Evolutionary conservation across 1,139 yeast genomes (phyloP).

Genomic region (Kurtzmaniella quercitrusa): DNA sequence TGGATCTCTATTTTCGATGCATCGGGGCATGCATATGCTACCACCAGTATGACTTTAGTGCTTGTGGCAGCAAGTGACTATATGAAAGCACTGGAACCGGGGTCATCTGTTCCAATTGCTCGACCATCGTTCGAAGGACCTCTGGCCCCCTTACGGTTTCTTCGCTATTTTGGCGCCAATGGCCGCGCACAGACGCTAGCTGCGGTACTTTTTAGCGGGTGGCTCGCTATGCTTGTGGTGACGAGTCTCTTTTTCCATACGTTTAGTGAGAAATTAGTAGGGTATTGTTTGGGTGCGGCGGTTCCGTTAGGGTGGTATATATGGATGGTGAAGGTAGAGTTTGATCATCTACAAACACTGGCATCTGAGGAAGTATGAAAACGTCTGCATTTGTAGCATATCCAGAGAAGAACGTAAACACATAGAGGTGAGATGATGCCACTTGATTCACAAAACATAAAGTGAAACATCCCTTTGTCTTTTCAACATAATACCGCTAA

Average conservation of each 20-base stretch:
- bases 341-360: too few relatives aligned
- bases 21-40: constrained; percentile 55
- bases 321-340: background rate
- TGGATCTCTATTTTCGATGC: constrained; percentile 62
- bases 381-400: too few relatives aligned
- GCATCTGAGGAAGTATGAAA: too few relatives aligned
- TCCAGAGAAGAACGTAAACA: too few relatives aligned
- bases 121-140: background rate
- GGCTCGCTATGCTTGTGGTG: constrained; percentile 44
- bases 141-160: background rate
- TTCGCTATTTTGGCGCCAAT: constrained; percentile 8
- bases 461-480: too few relatives aligned
- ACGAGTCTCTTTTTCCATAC: constrained; percentile 67
- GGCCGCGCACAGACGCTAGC: constrained; percentile 5
- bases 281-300: constrained; percentile 43
- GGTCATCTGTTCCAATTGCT: background rate
- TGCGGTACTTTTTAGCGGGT: constrained; percentile 20
- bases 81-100: background rate
- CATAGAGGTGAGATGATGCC: too few relatives aligned
- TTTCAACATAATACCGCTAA: too few relatives aligned
- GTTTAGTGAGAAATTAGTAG: constrained; percentile 48
- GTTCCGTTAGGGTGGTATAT: constrained; percentile 23
- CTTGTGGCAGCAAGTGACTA: background rate
- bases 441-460: too few relatives aligned
- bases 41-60: constrained; percentile 2